Conservation (phyloP, 2,329 filamentous ascomycete genomes). For the Geosmithia morbida region DNA sequence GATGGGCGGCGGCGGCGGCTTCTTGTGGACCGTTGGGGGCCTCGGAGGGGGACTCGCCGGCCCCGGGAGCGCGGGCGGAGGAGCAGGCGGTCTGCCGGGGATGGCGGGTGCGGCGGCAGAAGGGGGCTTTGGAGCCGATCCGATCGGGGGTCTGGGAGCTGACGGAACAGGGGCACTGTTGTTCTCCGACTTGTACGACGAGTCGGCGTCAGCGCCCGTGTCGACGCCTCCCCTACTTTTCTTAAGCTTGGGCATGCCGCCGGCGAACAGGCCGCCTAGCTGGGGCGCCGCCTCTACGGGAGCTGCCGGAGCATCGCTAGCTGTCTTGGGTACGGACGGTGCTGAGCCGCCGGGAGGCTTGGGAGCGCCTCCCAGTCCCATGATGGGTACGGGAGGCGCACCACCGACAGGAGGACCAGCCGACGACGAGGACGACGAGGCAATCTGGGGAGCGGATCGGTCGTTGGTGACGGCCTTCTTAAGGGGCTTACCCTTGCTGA, state of each 20-base stretch:
- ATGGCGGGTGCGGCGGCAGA: constrained; percentile 42
- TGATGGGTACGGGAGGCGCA: constrained; percentile 66
- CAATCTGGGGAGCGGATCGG: constrained; percentile 64
- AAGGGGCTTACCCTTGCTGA: constrained; percentile 62
- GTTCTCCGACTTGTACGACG: constrained; percentile 62
- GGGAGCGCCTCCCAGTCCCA: constrained; percentile 31
- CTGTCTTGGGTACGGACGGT: constrained; percentile 53
- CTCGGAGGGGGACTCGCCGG: constrained; percentile 14
- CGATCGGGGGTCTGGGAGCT: constrained; percentile 2
- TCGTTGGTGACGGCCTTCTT: constrained; percentile 89
- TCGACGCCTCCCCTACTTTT: constrained; percentile 71
- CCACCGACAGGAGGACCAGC: constrained; percentile 51
- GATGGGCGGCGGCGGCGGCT: constrained; percentile 34
- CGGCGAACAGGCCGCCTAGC: constrained; percentile 75
- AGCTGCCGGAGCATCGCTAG: constrained; percentile 23
- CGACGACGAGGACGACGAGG: constrained; percentile 11
- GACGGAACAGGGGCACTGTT: neutral
- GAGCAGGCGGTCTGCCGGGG: constrained; percentile 33
- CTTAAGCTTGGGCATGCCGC: constrained; percentile 88
- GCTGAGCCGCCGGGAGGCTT: constrained; percentile 45
- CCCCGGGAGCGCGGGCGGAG: constrained; percentile 1
- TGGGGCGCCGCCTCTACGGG: constrained; percentile 56
- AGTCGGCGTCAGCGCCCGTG: constrained; percentile 43
- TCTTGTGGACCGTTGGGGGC: constrained; percentile 10
- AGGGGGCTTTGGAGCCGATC: constrained; percentile 44